Percentiles rank a stretch among this genome's conserved stretches.
Conservation (phyloP, 2,329 filamentous ascomycete genomes). For the Fusarium sp. region DNA sequence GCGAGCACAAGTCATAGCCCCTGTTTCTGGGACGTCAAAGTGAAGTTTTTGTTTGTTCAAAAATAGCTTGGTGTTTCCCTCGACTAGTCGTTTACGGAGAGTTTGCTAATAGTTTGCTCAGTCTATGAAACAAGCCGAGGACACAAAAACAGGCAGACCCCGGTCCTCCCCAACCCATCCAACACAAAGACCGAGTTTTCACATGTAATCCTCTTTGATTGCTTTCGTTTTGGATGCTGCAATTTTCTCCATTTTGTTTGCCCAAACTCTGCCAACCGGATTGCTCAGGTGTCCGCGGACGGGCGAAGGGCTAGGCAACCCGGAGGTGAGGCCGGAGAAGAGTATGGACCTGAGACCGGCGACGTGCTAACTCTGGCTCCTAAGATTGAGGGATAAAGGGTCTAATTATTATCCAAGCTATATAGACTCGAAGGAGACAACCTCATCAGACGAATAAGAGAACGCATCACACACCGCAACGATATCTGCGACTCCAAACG, state of each 20-base stretch:
- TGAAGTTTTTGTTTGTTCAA: neutral
- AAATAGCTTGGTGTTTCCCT: neutral
- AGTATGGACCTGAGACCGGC: neutral
- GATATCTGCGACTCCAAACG: too few species aligned
- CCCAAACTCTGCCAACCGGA: neutral
- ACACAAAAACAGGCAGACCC: neutral
- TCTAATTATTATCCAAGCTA: neutral
- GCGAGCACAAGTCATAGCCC: neutral
- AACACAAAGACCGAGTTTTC: neutral
- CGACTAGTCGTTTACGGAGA: neutral
- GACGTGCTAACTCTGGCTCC: neutral
- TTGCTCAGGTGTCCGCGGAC: neutral
- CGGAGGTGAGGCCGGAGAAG: neutral
- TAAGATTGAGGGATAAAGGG: neutral
- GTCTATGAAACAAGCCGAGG: neutral
- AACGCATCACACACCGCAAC: too few species aligned
- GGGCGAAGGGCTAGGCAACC: neutral
- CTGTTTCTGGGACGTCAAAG: neutral
- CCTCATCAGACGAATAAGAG: too few species aligned
- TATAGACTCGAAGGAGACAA: too few species aligned
- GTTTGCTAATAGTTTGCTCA: neutral
- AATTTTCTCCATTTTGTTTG: neutral
- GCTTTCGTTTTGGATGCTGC: neutral
- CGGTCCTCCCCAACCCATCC: neutral
- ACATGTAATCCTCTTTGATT: neutral